These are phyloP conservation scores for Clonostachys solani DNA, from an alignment of 2,329 filamentous ascomycete genomes.

Conservation along the genomic window DNA sequence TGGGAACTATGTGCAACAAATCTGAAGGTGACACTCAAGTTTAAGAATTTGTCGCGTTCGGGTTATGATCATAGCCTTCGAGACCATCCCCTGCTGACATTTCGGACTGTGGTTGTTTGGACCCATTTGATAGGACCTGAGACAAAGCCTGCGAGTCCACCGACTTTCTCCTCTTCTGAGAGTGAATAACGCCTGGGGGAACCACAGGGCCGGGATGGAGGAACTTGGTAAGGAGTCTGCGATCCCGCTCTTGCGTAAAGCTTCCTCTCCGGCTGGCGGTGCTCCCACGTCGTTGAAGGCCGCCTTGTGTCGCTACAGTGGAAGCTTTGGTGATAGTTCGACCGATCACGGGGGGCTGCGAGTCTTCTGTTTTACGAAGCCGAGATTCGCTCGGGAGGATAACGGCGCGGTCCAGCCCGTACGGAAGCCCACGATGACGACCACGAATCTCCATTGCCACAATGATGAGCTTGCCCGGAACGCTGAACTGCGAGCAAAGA, in stretches of 20 bases:
- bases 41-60: too few relatives aligned
- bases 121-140: not conserved
- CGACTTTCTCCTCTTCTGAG: slow-evolving; percentile 9
- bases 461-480: slow-evolving; percentile 66
- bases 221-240: slow-evolving; percentile 37
- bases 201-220: slow-evolving; percentile 43
- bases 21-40: too few relatives aligned
- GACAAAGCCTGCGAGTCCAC: slow-evolving; percentile 1
- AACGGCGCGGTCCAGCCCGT: slow-evolving; percentile 60
- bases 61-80: not conserved
- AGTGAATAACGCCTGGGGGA: slow-evolving; percentile 18
- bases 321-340: not conserved
- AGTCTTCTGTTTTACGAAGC: slow-evolving; percentile 43
- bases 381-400: slow-evolving; percentile 54
- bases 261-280: not conserved
- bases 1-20: too few relatives aligned
- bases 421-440: slow-evolving; percentile 64
- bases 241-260: not conserved
- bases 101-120: slow-evolving; percentile 1
- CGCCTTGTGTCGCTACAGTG: slow-evolving; percentile 1
- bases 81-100: slow-evolving; percentile 1
- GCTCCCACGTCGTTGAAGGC: slow-evolving; percentile 15
- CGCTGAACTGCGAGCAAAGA: slow-evolving; percentile 76
- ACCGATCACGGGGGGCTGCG: slow-evolving; percentile 16
- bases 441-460: slow-evolving; percentile 68